Evolutionary conservation across 352 stramenopile species (phyloP).

Genomic region (Sclerospora graminicola): DNA sequence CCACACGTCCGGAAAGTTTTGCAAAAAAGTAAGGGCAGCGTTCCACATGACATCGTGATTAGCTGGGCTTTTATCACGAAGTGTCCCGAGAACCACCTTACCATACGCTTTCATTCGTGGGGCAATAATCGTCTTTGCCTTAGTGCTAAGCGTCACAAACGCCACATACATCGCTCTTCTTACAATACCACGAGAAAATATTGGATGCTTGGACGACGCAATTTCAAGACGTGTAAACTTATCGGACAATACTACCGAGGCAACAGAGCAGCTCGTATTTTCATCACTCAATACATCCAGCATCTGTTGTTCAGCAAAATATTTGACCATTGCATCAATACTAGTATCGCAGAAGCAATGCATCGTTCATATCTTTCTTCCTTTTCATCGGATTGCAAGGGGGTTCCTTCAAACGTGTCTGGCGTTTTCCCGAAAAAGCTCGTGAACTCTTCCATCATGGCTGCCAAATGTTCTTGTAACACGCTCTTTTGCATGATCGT

Average conservation of each 20-base stretch:
- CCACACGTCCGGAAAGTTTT: conserved; percentile 42
- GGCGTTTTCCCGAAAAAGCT: conserved; percentile 49
- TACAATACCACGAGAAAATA: conserved; percentile 61
- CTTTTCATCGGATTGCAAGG: conserved; percentile 47
- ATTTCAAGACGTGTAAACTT: conserved; percentile 48
- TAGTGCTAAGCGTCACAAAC: conserved; percentile 37
- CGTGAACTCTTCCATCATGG: conserved; percentile 53
- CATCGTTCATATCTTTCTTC: conserved; percentile 71
- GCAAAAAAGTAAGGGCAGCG: conserved; percentile 58
- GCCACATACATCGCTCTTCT: conserved; percentile 52
- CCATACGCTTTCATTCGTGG: conserved; percentile 47
- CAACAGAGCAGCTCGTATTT: conserved; percentile 27
- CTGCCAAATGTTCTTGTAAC: conserved; percentile 28
- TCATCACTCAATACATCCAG: conserved; percentile 30
- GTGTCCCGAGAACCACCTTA: conserved; percentile 51
- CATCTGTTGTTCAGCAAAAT: conserved; percentile 33
- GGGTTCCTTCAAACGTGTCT: conserved; percentile 50
- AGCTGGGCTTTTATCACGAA: conserved; percentile 55
- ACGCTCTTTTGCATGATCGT: conserved; percentile 19
- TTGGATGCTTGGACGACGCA: conserved; percentile 59
- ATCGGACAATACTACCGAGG: conserved; percentile 41
- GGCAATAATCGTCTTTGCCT: conserved; percentile 30
- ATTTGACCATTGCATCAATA: conserved; percentile 40
- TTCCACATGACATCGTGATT: conserved; percentile 75
- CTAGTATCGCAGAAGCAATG: conserved; percentile 45